Evolutionary conservation across 371 early-diverging fungal species (phyloP), one percentile per base, ranked within the genome.

Genomic region (Cokeromyces recurvatus): DNA sequence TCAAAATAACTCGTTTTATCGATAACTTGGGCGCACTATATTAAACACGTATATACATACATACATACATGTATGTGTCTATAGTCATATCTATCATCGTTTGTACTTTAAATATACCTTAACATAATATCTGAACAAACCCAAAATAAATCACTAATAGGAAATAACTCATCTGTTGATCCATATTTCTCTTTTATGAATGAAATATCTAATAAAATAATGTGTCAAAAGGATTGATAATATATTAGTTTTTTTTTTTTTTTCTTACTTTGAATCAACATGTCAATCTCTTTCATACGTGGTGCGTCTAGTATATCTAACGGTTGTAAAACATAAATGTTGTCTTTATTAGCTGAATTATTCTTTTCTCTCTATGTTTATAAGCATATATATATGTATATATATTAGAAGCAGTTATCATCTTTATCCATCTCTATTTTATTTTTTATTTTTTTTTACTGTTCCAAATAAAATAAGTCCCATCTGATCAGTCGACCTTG

Each of bases 391-490:
- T 38, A 24, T 32, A 16, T 24, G 27, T 15, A 47, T 22, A n/a
- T 0, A 38, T 22, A 32, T 11, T 8, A 29, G 29, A 29, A 11
- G 8, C 11, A 29, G 5, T 29, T 8, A 29, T 8, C 29, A 29
- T 8, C 29, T 5, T 5, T 29, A 29, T 29, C 11, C 29, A 29
- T 29, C 11, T 5, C 5, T 11, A 8, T 8, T 11, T 29, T n/a
- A 15, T 9, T 4, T 14, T 34, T 14, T 34, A 5, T 22, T 22
- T 34, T 10, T 40, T 12, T 66, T 56, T 64, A 87, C 87, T 32
- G 85, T 82, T 51, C 79, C 78, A 49, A 66, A 86, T 16, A 89
- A 48, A 1, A 89, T 44, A 15, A 89, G 56, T 20, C 86, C 87
- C 1, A 85, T 57, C 16, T 74, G 48, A 51, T 89, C 87, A 3